Conservation (phyloP, 1,284 basidiomycete genomes). For the Rhodotorula sp. region DNA sequence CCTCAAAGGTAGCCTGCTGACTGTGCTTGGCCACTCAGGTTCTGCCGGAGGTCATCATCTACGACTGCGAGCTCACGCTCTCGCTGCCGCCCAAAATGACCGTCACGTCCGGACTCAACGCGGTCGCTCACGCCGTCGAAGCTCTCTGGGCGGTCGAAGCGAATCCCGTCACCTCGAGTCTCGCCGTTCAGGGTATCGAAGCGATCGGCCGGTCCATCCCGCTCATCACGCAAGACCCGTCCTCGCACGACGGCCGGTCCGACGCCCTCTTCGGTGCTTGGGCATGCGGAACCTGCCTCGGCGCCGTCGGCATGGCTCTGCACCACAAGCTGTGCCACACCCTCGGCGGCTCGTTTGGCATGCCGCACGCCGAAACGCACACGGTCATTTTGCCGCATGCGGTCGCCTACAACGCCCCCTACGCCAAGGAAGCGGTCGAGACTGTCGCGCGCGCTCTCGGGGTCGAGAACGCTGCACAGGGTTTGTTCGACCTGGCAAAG, state of each 20-base stretch:
- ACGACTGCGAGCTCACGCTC: constrained; percentile 55
- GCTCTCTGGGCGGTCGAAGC: constrained; percentile 52
- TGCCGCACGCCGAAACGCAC: constrained; percentile 56
- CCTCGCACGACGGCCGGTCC: constrained; percentile 51
- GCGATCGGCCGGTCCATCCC: constrained; percentile 51
- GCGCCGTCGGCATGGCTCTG: constrained; percentile 53
- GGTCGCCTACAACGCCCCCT: constrained; percentile 54
- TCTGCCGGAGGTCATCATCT: constrained; percentile 54
- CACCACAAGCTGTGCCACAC: constrained; percentile 54
- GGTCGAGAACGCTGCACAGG: constrained; percentile 49
- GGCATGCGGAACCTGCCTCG: constrained; percentile 53
- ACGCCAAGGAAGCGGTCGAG: constrained; percentile 49
- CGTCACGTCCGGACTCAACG: constrained; percentile 55
- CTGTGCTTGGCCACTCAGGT: constrained; percentile 37
- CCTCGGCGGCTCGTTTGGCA: constrained; percentile 53
- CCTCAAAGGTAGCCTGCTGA: no score
- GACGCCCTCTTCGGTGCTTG: constrained; percentile 54
- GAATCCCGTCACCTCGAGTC: constrained; percentile 53
- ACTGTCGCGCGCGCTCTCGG: constrained; percentile 51
- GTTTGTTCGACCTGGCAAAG: constrained; percentile 53
- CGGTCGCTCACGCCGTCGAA: constrained; percentile 55
- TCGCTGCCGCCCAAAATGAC: constrained; percentile 53
- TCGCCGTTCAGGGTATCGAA: constrained; percentile 53
- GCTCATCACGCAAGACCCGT: constrained; percentile 47
- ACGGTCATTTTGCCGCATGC: constrained; percentile 56